Evolutionary conservation across 2,329 filamentous ascomycete genomes (phyloP), one percentile per base, ranked within the genome.

Genomic region (Fusarium nodosum): DNA sequence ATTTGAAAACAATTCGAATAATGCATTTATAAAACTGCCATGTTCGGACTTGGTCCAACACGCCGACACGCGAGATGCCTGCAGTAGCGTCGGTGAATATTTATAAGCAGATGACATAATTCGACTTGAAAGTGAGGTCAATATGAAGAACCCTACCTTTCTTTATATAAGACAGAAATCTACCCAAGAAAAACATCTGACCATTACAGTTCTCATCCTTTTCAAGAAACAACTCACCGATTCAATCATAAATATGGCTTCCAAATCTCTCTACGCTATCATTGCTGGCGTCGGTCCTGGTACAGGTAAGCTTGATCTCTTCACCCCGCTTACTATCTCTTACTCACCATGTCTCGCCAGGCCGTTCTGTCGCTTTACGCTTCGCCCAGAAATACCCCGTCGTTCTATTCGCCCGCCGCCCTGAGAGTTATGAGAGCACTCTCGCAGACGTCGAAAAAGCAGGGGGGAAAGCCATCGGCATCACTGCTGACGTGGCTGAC

Each of bases 261-360:
- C 73, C 11, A 66, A 73, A 42, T 64, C 74, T 7, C 85, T 91
- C 73, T 91, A 90, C 77, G 88, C 90, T 52, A 82, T 94, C 64
- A 80, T 94, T 61, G 90, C 90, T 13, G 92, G 91, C 57, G 91
- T 89, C 42, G 92, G 92, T n/a, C 82, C 90, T 8, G 91, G 92
- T 62, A 93, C 88, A 46, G 82, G 83, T 82, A 74, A 46, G 61
- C 45, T 20, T 20, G 60, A 18, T 4, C 26, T 20, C 18, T 12
- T 3, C 34, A 4, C 46, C 52, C 60, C 36, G 33, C 69, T 50
- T 38, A 9, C 9, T 9, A 15, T 4, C 36, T 39, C 22, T 57
- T 38, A 26, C 31, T 51, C 18, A 48, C 15, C 11, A 15, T 18
- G 5, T 1, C 11, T 33, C 5, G 31, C 2, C 36, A 83, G 84